Base-by-base conservation (phyloP, 2,329 filamentous ascomycete species). In the Mycocentrospora acerina region DNA sequence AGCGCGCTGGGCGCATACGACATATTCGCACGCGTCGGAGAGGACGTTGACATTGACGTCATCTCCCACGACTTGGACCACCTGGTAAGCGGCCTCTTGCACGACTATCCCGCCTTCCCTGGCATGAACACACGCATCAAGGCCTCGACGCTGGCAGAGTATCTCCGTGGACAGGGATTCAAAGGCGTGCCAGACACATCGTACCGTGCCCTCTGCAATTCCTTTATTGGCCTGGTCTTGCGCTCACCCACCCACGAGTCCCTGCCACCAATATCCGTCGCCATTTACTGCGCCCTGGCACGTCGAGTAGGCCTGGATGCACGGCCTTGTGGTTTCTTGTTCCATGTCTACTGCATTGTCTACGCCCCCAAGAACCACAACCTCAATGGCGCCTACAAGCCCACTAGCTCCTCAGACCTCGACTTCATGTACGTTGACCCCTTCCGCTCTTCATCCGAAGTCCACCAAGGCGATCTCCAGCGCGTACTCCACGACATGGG, bases 241-340 rank as follows among this genome's bases (percentile, higher is more conserved):
- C 82, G 81, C 24, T 82, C 86, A 33, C 70, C 79, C 6, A 76
- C 79, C 0, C 89, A 95, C 57, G 83, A 87, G 18, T 91, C 90
- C 2, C 75, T 96, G 7, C 93, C 91, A 2, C 76, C 96, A 34
- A 85, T 96, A 45, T 93, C 89, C 2, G 85, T 85, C 38, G 85
- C 85, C 43, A 95, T 97, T 46, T 98, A 85, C 68, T 93, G 86
- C 59, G 83, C 82, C 40, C 66, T 97, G 12, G 90, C 89, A 1
- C 76, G 80, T 37, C 78, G 86, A 25, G 63, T 96, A 10, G 86
- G 85, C 2, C 67, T 98, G 31, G 78, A 85, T 52, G 88, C 90
- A 0, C 80, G 82, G 24, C 89, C 87, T 37, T 91, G 87, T 53
- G 83, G 85, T 29, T 87, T 91, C 57, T 89, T 91, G 3, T 86